Base-by-base conservation (phyloP, 169 alveolate genomes). In the Cyclospora cayetanensis region DNA sequence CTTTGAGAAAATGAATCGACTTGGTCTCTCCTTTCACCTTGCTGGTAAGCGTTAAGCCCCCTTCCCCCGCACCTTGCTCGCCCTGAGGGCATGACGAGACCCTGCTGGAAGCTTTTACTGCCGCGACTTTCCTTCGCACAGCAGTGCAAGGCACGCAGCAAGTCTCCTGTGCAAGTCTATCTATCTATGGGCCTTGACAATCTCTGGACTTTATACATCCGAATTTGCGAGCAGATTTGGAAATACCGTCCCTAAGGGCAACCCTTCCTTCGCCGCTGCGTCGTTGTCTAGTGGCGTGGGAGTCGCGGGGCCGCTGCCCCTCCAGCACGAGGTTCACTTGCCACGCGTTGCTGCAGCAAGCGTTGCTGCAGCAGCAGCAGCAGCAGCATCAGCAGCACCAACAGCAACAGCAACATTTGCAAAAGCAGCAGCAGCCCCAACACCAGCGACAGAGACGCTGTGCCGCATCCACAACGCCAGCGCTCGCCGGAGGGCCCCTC, bases 1-100 rank as follows among this genome's bases (percentile, higher is more conserved):
- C 25, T 84, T 53, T 46, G 55, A 84, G 20, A 29, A 84, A 46
- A 84, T 84, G 91, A 84, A 84, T 25, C 31, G 43, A 29, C 70
- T 84, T 35, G 91, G 91, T 22, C 70, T 84, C 37, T 20, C 37
- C 50, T 68, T 50, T 68, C 80, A 68, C 11, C 80, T 68, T 11
- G 80, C 80, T 2, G 80, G 80, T 68, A 34, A n/a, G n/a, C n/a
- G n/a, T n/a, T n/a, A n/a, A n/a, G n/a, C n/a, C n/a, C n/a, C n/a
- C n/a, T n/a, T n/a, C n/a, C n/a, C n/a, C n/a, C n/a, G n/a, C n/a
- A n/a, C n/a, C n/a, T n/a, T n/a, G n/a, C n/a, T n/a, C n/a, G n/a
- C n/a, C n/a, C n/a, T n/a, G n/a, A n/a, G n/a, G n/a, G n/a, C n/a
- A n/a, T n/a, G n/a, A n/a, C n/a, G n/a, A n/a, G n/a, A n/a, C n/a